These are phyloP conservation scores for Plantago lanceolata DNA, from an alignment of 305 asterid species.

Conservation along the genomic window DNA sequence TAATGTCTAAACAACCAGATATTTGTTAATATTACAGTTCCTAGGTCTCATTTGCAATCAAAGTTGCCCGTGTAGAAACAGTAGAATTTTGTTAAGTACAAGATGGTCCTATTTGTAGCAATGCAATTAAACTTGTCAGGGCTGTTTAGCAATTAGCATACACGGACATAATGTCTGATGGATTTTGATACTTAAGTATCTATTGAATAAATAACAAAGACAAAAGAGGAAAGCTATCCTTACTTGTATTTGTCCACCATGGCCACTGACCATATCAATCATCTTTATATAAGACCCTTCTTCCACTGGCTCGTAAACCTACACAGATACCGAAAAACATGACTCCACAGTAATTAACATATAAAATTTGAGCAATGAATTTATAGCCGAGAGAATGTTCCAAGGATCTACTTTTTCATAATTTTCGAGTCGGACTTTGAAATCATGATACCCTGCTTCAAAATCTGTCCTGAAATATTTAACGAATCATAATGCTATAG, in stretches of 20 bases:
- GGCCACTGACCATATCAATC: conserved; percentile 98
- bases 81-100: too few species aligned
- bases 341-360: conserved; percentile 16
- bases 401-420: conserved; percentile 72
- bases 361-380: conserved; percentile 2
- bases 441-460: conserved; percentile 97
- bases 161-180: neutral
- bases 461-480: conserved; percentile 82
- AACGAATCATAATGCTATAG: conserved; percentile 28
- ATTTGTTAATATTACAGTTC: too few species aligned
- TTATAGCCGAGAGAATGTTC: conserved; percentile 24
- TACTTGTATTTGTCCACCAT: conserved; percentile 97
- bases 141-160: too few species aligned
- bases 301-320: conserved; percentile 96
- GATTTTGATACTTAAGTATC: conserved; percentile 5
- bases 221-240: conserved; percentile 21
- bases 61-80: too few species aligned
- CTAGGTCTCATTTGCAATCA: too few species aligned
- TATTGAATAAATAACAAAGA: conserved; percentile 14
- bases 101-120: too few species aligned
- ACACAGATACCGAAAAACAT: conserved; percentile 28
- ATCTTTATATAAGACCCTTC: conserved; percentile 97
- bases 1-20: too few species aligned
- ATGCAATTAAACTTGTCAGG: neutral
- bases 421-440: conserved; percentile 84